A percentile compares a stretch with the other conserved stretches of the same genome.
These are phyloP conservation scores for Besnoitia besnoiti DNA, from an alignment of 169 alveolate genomes.

Conservation along the genomic window DNA sequence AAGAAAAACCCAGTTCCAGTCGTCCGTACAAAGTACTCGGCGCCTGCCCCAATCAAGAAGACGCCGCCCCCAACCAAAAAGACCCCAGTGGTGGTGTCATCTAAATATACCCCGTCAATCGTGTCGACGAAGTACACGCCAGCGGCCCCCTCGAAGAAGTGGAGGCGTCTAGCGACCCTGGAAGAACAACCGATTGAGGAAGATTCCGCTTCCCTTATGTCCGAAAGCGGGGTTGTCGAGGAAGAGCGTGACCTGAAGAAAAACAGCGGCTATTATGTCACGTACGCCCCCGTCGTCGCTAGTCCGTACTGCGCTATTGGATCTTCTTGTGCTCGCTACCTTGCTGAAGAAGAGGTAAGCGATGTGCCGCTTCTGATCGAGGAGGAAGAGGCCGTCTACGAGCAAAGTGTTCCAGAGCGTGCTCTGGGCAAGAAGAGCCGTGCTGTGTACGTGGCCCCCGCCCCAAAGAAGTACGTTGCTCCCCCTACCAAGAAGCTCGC, in stretches of 20 bases:
- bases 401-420: conserved; percentile 3
- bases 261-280: background rate
- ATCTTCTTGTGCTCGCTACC: conserved; percentile 25
- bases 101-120: background rate
- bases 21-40: background rate
- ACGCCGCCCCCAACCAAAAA: background rate
- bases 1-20: background rate
- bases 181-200: background rate
- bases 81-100: background rate
- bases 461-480: background rate
- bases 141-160: background rate
- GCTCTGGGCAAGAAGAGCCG: conserved; percentile 10
- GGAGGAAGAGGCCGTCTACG: background rate
- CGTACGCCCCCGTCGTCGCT: conserved; percentile 18
- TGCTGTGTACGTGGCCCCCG: conserved; percentile 13
- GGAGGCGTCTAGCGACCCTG: background rate
- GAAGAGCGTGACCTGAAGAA: conserved; percentile 24
- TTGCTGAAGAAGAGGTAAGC: background rate
- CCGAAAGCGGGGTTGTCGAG: background rate
- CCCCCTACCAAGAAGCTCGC: conserved; percentile 22
- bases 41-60: background rate
- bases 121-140: background rate
- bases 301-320: conserved; percentile 22
- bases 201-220: background rate
- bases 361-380: background rate